Conservation (phyloP, 2,329 filamentous ascomycete genomes). For the Calonectria multiphialidica region DNA sequence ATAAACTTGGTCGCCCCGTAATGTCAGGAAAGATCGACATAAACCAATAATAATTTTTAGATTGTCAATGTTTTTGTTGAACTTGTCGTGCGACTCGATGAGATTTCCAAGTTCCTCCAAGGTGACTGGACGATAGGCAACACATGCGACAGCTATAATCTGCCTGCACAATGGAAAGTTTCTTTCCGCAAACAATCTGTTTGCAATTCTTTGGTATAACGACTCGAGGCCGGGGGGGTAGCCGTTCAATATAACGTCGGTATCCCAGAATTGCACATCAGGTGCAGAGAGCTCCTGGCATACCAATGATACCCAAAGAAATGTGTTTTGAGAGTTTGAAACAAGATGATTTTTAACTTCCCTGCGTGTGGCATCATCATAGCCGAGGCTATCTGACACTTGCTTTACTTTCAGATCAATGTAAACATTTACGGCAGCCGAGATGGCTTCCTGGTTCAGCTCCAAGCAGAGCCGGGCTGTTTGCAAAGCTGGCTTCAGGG, state of each 20-base stretch:
- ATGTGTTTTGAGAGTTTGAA: constrained; percentile 51
- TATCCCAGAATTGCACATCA: too few relatives aligned
- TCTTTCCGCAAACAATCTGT: constrained; percentile 42
- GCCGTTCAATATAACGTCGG: too few relatives aligned
- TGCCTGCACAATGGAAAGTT: constrained; percentile 46
- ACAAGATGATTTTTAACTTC: constrained; percentile 33
- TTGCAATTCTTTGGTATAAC: constrained; percentile 55
- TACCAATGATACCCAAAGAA: constrained; percentile 42
- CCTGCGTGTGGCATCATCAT: constrained; percentile 15
- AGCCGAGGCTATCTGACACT: constrained; percentile 37
- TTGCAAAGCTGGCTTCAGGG: constrained; percentile 26
- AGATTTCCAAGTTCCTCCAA: constrained; percentile 47
- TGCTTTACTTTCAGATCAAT: constrained; percentile 51
- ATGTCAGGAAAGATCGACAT: constrained; percentile 55
- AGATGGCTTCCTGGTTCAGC: constrained; percentile 50
- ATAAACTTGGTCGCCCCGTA: constrained; percentile 44
- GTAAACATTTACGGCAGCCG: constrained; percentile 51
- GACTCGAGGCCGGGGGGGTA: constrained; percentile 49
- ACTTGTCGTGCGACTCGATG: constrained; percentile 28
- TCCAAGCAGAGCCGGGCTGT: constrained; percentile 50
- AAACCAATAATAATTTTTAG: constrained; percentile 44
- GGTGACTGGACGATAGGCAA: constrained; percentile 51
- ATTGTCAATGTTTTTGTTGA: constrained; percentile 12
- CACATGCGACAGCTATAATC: constrained; percentile 49
- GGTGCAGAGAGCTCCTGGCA: constrained; percentile 32